Evolutionary conservation across 139 green algal genomes (phyloP), one percentile per base, ranked within the genome.

Genomic region (Gonium pectorale): DNA sequence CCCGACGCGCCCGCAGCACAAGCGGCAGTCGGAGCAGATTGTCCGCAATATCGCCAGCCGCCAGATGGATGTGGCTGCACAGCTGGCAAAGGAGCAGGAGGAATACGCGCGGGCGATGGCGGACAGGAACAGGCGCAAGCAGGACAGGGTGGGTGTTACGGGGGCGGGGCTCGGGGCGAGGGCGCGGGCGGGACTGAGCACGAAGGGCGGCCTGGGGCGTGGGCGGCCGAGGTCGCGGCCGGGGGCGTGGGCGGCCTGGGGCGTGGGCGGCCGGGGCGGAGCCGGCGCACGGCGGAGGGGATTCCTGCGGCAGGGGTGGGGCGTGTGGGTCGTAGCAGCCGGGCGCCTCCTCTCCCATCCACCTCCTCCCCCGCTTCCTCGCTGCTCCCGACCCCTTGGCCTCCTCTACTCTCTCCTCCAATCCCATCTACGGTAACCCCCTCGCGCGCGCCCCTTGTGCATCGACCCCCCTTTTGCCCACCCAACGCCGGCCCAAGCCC

Each of bases 11-110:
- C 43, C 9, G 0, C 75, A 83, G 75, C 4, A 41, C 41, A n/a
- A 72, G 78, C 86, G 88, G 33, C 67, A 85, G 56, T 64, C 81
- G n/a, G 70, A 63, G 31, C n/a, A 29, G 24, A 71, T 90, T 38
- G 37, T 67, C 40, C 27, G 19, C 67, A 87, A 89, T 60, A 86
- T 91, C 38, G 64, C 64, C 68, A n/a, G 31, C 27, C 83, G 85
- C 13, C 78, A 89, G 85, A 37, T 89, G 52, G 79, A 90, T 67
- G 70, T 71, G 2, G 88, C 82, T 8, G 81, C 67, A 19, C 73
- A 88, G 83, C 79, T 94, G 67, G 85, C 78, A 8, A 31, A 37
- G 33, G 92, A 94, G 85, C 88, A 93, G 72, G 83, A 89, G 83
- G 73, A 68, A 41, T 71, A 89, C 73, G 62, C 80, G 75, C 60